Conservation (phyloP, 73 alveolate genomes). For the Uronychia binucleata region DNA sequence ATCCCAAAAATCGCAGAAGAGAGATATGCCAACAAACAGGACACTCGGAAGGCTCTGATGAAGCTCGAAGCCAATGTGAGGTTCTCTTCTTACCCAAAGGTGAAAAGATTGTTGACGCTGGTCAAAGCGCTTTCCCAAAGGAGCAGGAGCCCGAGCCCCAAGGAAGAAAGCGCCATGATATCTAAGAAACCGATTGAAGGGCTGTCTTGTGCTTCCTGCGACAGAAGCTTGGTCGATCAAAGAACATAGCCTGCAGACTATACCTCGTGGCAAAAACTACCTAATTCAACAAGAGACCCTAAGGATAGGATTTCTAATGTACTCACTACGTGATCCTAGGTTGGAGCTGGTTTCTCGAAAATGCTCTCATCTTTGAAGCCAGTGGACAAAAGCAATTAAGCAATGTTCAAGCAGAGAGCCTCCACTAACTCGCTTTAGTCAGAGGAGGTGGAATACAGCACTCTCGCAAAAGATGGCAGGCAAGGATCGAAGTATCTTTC, state of each 20-base stretch:
- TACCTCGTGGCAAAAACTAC: neutral
- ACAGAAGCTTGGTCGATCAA: neutral
- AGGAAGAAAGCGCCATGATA: neutral
- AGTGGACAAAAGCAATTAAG: neutral
- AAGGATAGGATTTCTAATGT: neutral
- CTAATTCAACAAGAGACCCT: neutral
- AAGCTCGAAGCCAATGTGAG: neutral
- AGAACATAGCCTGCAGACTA: neutral
- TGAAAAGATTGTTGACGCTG: neutral
- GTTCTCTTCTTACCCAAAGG: neutral
- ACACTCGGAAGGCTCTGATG: neutral
- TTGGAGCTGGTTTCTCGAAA: neutral
- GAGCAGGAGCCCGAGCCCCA: neutral
- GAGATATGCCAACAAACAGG: neutral
- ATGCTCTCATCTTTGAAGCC: neutral
- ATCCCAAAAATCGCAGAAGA: neutral
- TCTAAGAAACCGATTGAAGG: conserved; percentile 1
- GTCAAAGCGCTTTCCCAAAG: neutral
- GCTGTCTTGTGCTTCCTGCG: neutral
- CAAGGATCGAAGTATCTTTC: neutral
- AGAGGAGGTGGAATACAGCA: neutral
- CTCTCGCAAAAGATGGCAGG: neutral
- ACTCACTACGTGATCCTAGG: neutral
- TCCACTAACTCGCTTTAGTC: neutral
- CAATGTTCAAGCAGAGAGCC: neutral